Evolutionary conservation across 441 rosid species (phyloP), one percentile per base, ranked within the genome.

Genomic region (Rhodomyrtus psidioides): DNA sequence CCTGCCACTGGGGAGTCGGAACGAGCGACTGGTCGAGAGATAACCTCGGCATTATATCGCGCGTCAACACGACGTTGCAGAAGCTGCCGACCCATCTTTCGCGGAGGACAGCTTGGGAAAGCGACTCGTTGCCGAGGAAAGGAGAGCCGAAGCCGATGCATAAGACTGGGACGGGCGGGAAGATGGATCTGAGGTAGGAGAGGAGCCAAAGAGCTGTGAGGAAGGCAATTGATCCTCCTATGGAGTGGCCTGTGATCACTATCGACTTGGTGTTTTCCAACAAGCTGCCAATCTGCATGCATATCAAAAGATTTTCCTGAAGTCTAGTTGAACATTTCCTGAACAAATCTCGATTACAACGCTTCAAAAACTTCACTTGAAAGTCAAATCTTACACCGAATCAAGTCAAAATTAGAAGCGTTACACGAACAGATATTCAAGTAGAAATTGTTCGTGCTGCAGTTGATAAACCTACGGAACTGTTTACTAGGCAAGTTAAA

Each of bases 61-160:
- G 88, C 44, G 87, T 91, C 5, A 95, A 93, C 30, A 93, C 93
- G 12, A 97, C 90, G 86, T 94, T 94, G 87, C 94, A 96, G 56
- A 96, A 96, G 88, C 89, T 92, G 46, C 93, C 95, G 3, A 89
- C 90, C 93, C 96, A 93, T 89, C 94, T 89, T 79, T 93, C 88
- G 3, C 90, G 86, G 15, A 90, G 92, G 65, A 97, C 87, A n/a
- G 93, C 90, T 30, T 89, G 90, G 30, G 94, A 90, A 55, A 96
- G 94, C 55, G 96, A 84, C 44, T 83, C 89, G 82, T 97, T 95
- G 51, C 96, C 97, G 0, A 95, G 92, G 83, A 97, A 83, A 15
- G 98, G 97, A 74, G 97, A 95, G 85, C 98, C 98, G 7, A 93
- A 97, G n/a, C 98, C 94, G 91, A 95, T 87, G 90, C 97, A 95